Evolutionary conservation across 2,329 filamentous ascomycete genomes (phyloP).

Genomic region (Albophoma yamanashiensis): DNA sequence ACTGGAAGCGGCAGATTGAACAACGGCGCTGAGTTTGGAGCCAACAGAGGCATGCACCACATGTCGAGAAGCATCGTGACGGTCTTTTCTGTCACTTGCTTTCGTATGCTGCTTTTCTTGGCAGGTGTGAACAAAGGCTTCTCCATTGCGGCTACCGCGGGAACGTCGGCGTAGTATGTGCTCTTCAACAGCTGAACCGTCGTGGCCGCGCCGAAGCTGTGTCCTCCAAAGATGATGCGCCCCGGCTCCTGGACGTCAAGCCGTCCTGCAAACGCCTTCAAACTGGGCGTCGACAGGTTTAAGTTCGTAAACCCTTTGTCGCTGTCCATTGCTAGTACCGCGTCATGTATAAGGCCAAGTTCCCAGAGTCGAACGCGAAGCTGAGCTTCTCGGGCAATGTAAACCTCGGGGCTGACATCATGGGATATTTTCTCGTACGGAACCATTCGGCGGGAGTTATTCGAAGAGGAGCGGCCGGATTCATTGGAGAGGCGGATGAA

Average conservation of each 20-base stretch:
- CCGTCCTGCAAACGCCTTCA: conserved; percentile 48
- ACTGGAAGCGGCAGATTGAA: conserved; percentile 64
- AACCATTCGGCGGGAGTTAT: conserved; percentile 19
- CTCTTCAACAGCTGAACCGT: conserved; percentile 70
- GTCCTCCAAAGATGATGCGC: conserved; percentile 63
- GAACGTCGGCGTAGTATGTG: conserved; percentile 52
- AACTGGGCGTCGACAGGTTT: conserved; percentile 35
- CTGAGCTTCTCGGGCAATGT: conserved; percentile 58
- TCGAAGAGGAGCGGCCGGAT: conserved; percentile 19
- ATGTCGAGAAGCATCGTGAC: conserved; percentile 65
- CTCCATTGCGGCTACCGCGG: conserved; percentile 34
- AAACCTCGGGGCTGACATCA: conserved; percentile 52
- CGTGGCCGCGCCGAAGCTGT: conserved; percentile 72
- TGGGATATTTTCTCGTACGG: conserved; percentile 49
- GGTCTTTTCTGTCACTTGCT: conserved; percentile 58
- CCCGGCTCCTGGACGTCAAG: conserved; percentile 63
- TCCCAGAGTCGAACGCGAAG: conserved; percentile 71
- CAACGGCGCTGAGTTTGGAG: conserved; percentile 50
- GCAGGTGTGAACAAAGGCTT: conserved; percentile 52
- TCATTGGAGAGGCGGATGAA: conserved; percentile 53
- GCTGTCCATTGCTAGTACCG: conserved; percentile 54
- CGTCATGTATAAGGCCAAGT: conserved; percentile 58
- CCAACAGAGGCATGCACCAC: conserved; percentile 66
- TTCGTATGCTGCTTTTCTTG: conserved; percentile 41
- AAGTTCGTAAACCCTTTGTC: conserved; percentile 40